Evolutionary conservation across 2,329 filamentous ascomycete species (phyloP), one percentile per base, ranked within the genome.

Genomic region (Cercospora sojina): DNA sequence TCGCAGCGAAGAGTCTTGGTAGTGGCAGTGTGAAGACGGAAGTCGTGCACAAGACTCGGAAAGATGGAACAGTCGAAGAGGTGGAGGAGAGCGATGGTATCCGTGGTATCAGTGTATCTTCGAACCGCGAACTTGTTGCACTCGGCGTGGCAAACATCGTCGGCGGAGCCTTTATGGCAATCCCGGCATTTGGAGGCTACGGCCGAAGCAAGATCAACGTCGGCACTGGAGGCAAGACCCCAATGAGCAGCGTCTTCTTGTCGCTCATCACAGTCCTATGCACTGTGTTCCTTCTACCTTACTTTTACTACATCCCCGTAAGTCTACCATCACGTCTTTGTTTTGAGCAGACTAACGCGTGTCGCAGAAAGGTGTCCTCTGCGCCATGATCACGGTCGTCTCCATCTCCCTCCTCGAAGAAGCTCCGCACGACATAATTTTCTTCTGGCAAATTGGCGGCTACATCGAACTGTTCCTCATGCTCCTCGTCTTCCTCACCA

Each of bases 391-490:
- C 67, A 93, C 91, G 13, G 94, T 97, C 2, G 94, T 99, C 27
- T 95, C 95, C 20, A 97, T 90, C 82, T 95, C 93, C 20, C 85
- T 99, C 6, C 91, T 98, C 67, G 95, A 99, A 81, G 95, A 99
- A 83, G 92, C 92, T 12, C 95, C 95, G 0, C 90, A 95, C 74
- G 95, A 99, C 78, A 88, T 99, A 68, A 83, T 85, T 58, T 99
- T 98, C 83, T 99, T 98, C 82, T 80, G 91, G 65, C 87, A 85
- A 60, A 94, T 99, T 67, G 87, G 88, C 31, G 94, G 93, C 64
- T 97, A 91, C 87, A 89, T 87, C 0, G 95, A 98, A 75, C 84
- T 99, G 1, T 84, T 85, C 1, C 87, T 98, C 41, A 98, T 99
- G 93, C 80, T 88, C 20, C 85, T 95, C 67, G 98, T 99, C 76